A percentile compares a stretch with the other conserved stretches of the same genome.
phyloP scores from a whole-genome alignment of 176 grass and related monocot genomes.

The Rhynchospora pubera region DNA sequence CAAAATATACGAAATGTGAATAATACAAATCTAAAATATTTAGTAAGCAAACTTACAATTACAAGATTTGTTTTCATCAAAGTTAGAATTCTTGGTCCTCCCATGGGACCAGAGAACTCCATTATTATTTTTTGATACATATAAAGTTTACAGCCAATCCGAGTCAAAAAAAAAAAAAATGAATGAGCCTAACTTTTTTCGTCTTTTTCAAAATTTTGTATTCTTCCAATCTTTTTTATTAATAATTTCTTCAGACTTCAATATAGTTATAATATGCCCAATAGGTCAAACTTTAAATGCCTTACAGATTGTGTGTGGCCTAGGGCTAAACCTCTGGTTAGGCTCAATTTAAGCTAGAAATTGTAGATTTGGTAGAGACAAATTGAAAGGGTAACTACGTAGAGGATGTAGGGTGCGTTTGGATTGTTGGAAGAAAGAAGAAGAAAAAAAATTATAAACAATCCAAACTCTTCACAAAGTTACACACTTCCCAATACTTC shows the following conservation, averaged over 20 bases:
- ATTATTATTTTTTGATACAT: no score
- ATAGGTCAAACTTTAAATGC: not conserved
- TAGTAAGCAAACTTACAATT: not conserved
- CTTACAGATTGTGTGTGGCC: not conserved
- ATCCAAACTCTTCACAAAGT: no score
- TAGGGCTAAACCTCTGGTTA: not conserved
- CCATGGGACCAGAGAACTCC: no score
- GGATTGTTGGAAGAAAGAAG: no score
- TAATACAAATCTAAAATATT: not conserved
- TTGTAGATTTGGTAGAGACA: not conserved
- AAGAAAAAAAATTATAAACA: no score
- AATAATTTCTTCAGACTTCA: not conserved
- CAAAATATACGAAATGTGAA: no score
- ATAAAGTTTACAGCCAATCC: no score
- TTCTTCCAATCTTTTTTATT: not conserved
- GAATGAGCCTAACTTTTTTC: no score
- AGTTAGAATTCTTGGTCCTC: no score
- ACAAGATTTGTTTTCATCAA: not conserved
- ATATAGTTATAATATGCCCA: not conserved
- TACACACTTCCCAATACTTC: no score
- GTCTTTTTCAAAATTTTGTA: no score
- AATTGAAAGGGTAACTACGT: not conserved
- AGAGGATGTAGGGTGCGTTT: no score
- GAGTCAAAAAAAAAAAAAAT: not conserved
- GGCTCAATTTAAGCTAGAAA: not conserved